Evolutionary conservation across 495 filamentous ascomycete species (phyloP).

Genomic region (Talaromyces trachyspermus): DNA sequence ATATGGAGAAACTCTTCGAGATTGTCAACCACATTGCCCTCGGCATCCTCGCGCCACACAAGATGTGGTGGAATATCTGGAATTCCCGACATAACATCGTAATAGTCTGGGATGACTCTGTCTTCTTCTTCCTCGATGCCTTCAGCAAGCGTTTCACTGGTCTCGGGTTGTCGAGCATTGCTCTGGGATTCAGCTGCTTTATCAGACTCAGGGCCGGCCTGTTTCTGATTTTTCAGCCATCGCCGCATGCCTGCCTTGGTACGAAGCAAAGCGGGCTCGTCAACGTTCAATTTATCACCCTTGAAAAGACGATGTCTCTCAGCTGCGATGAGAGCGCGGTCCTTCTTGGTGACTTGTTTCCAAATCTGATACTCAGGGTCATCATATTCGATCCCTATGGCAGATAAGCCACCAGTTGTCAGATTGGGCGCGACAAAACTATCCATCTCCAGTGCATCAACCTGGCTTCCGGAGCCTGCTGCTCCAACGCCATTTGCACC

Average conservation of each 20-base stretch:
- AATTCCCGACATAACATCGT: constrained; percentile 76
- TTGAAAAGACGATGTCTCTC: constrained; percentile 74
- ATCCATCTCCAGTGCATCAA: constrained; percentile 77
- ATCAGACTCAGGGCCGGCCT: constrained; percentile 44
- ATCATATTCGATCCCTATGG: constrained; percentile 50
- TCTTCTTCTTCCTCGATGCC: constrained; percentile 84
- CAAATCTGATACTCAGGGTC: constrained; percentile 93
- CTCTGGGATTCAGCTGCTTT: constrained; percentile 42
- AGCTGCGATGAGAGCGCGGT: constrained; percentile 77
- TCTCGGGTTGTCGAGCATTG: constrained; percentile 37
- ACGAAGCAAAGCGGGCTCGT: constrained; percentile 79
- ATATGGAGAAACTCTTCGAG: constrained; percentile 73
- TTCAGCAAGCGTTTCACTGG: constrained; percentile 73
- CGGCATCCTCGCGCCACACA: constrained; percentile 78
- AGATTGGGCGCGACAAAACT: constrained; percentile 51
- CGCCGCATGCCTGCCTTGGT: constrained; percentile 72
- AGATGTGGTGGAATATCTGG: constrained; percentile 72
- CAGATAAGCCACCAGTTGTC: constrained; percentile 43
- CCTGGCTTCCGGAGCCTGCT: constrained; percentile 54
- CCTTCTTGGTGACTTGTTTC: constrained; percentile 98
- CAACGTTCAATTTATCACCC: constrained; percentile 72
- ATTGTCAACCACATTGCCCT: constrained; percentile 79
- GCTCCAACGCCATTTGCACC: constrained; percentile 60
- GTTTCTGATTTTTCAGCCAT: constrained; percentile 68
- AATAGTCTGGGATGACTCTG: constrained; percentile 80